Base-by-base conservation (phyloP, 164 flowering plant genomes). In the Cinnamomum chago region DNA sequence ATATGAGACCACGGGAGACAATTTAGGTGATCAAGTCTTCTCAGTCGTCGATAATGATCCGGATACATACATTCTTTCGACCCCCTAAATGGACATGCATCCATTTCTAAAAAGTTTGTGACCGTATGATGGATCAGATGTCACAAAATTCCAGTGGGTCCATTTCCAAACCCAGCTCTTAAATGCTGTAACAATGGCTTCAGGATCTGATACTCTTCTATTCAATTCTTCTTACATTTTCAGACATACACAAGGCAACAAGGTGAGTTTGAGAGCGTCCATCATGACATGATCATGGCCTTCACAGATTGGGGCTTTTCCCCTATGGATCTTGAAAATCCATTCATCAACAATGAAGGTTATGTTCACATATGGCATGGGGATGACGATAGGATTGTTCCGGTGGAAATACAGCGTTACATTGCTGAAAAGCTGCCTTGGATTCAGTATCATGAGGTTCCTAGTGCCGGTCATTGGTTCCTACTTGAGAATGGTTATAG, bases 351-450 rank as follows among this genome's bases (percentile, higher is more conserved):
- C 62, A 81, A 81, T 70, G 87, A 87, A 71, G 88, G 91, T 27
- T 86, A 90, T 0, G 91, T 92, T 28, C 91, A 90, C 78, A 14
- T 90, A 27, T 92, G 95, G 97, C 95, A 89, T 0, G 95, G 97
- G 13, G 86, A 81, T 76, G 89, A 88, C 17, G 97, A 92, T 50
- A 0, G 35, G 25, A 25, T 92, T 11, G 93, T 92, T 27, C 91
- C 91, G 14, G 84, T 82, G 47, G 33, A 64, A 9, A 77, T 84
- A 58, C 91, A 86, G 73, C 90, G 89, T 18, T 85, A 81, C 77
- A 81, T 89, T 50, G 84, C 88, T 10, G 77, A 78, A 65, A 77
- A 77, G 71, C 88, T 89, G 33, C 88, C 94, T 7, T 92, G 95
- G 92, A 84, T 92, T 78, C 81, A 80, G 7, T 92, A 90, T 76